Evolutionary conservation across 2,329 filamentous ascomycete genomes (phyloP).

Genomic region (Exophiala bonariae): DNA sequence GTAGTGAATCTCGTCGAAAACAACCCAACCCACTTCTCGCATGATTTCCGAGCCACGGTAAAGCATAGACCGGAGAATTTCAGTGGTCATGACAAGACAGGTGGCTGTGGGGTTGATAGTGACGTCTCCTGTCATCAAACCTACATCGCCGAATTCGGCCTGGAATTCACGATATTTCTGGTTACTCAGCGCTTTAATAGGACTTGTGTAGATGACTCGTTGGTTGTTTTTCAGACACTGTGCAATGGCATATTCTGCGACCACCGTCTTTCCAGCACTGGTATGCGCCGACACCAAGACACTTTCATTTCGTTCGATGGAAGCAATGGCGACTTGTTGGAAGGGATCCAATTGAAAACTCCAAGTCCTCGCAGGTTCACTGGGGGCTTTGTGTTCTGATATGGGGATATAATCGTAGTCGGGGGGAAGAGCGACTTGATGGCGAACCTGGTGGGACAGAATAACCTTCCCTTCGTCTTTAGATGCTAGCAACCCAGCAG

Average conservation of each 20-base stretch:
- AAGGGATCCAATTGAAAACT: constrained; percentile 95
- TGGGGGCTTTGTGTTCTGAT: constrained; percentile 87
- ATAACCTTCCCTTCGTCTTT: constrained; percentile 72
- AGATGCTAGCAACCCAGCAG: constrained; percentile 65
- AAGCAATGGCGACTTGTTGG: constrained; percentile 90
- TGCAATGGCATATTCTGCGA: constrained; percentile 96
- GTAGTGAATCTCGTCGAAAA: constrained; percentile 99
- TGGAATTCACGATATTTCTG: constrained; percentile 98
- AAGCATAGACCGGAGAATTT: constrained; percentile 98
- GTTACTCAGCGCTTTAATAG: constrained; percentile 97
- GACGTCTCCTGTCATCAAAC: constrained; percentile 97
- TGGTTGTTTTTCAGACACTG: constrained; percentile 97
- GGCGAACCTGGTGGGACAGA: constrained; percentile 94
- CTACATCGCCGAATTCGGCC: constrained; percentile 93
- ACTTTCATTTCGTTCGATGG: constrained; percentile 94
- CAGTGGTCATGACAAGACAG: constrained; percentile 98
- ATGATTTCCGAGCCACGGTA: constrained; percentile 98
- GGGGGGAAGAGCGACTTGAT: constrained; percentile 92
- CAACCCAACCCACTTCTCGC: constrained; percentile 97
- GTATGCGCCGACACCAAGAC: constrained; percentile 96
- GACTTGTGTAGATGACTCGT: constrained; percentile 97
- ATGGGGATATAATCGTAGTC: constrained; percentile 96
- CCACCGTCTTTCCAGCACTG: constrained; percentile 95
- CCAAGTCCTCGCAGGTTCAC: constrained; percentile 79
- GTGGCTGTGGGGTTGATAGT: constrained; percentile 98